phyloP scores from a whole-genome alignment of 2,329 filamentous ascomycete species.

The Alternaria metachromatica region DNA sequence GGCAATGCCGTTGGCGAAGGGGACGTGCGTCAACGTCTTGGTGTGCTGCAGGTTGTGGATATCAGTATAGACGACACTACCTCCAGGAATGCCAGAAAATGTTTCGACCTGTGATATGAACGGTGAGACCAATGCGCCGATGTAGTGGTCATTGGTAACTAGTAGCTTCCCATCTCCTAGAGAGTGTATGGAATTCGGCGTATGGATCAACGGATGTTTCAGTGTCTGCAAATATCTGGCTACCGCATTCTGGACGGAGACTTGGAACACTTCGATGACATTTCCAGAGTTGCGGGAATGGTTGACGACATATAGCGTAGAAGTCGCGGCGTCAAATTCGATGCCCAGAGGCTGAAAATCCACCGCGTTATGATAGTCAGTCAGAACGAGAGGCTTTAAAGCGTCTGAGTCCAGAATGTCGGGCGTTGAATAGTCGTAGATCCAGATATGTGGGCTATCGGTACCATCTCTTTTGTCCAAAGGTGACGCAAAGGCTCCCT shows the following conservation, averaged over 20 bases:
- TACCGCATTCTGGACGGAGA: constrained; percentile 28
- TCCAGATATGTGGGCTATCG: constrained; percentile 43
- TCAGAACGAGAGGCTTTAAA: constrained; percentile 34
- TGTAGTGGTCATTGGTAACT: constrained; percentile 54
- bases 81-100: constrained; percentile 45
- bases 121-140: constrained; percentile 32
- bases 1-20: constrained; percentile 53
- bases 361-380: constrained; percentile 27
- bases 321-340: constrained; percentile 42
- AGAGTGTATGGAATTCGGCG: constrained; percentile 51
- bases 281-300: constrained; percentile 44
- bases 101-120: constrained; percentile 49
- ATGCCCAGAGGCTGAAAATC: constrained; percentile 55
- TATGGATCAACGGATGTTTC: constrained; percentile 39
- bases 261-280: constrained; percentile 40
- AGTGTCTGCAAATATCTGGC: constrained; percentile 42
- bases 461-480: constrained; percentile 11
- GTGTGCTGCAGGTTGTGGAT: constrained; percentile 14
- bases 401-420: constrained; percentile 19
- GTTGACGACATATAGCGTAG: constrained; percentile 51
- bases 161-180: constrained; percentile 43
- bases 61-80: constrained; percentile 48
- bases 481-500: constrained; percentile 39
- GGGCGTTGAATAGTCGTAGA: constrained; percentile 48
- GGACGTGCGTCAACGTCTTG: constrained; percentile 39